A percentile compares a stretch with the other conserved stretches of the same genome.
phyloP scores from a whole-genome alignment of 495 filamentous ascomycete species.

The Aspergillus cavernicola region DNA sequence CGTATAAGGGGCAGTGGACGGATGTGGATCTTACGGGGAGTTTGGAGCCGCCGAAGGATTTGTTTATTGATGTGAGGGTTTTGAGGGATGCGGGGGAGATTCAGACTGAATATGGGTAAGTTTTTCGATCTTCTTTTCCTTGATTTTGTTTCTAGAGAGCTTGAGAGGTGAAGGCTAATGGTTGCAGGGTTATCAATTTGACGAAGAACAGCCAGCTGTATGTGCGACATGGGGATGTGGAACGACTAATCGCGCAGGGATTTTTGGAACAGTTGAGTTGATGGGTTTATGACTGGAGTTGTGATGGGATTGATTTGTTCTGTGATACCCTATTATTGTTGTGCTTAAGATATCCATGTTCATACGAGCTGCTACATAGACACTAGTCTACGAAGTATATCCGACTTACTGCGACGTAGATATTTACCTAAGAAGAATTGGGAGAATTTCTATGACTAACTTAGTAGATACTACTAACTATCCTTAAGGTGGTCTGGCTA shows the following conservation, averaged over 20 bases:
- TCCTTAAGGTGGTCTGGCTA: too few species aligned
- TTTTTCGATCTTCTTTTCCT: constrained; percentile 13
- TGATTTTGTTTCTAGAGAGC: background rate
- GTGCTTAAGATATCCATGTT: too few species aligned
- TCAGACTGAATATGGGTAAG: constrained; percentile 98
- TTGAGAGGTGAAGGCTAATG: background rate
- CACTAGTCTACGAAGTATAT: too few species aligned
- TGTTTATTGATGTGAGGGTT: constrained; percentile 97
- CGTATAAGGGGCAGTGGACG: constrained; percentile 98
- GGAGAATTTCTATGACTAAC: constrained; percentile 3
- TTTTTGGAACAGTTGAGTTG: constrained; percentile 89
- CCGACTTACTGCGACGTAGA: too few species aligned
- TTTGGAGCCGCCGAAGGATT: constrained; percentile 87
- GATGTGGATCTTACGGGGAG: constrained; percentile 96
- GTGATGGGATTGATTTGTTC: constrained; percentile 15
- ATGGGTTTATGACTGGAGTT: constrained; percentile 24
- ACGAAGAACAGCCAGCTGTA: constrained; percentile 98
- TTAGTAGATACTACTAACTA: too few species aligned
- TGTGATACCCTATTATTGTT: constrained; percentile 21
- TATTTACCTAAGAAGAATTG: background rate
- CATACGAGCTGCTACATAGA: too few species aligned
- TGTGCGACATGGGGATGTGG: constrained; percentile 94
- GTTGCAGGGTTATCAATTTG: constrained; percentile 79
- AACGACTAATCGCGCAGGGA: constrained; percentile 91
- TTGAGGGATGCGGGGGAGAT: constrained; percentile 98